Evolutionary conservation across 192 early-diverging fungal species (phyloP), one percentile per base, ranked within the genome.

Genomic region (Entophlyctis luteolus): DNA sequence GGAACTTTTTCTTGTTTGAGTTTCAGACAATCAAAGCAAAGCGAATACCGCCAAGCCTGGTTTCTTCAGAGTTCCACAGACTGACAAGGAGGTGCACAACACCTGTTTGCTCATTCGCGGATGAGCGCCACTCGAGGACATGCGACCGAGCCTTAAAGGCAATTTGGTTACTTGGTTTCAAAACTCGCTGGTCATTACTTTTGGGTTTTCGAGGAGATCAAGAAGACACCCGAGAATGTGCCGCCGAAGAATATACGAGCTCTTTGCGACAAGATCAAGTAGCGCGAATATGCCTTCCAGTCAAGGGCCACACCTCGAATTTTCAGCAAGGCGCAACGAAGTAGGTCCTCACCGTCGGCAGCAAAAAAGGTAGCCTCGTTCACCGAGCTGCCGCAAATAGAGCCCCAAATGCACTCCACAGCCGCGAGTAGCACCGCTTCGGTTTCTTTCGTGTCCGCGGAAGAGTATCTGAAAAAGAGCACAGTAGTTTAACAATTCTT

Each of bases 201-300:
- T 77, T 46, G 78, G 78, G 36, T 77, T 79, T 50, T 79, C 78
- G n/a, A 75, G 45, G 18, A 79, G 53, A 45, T 79, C 78, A 4
- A 79, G 49, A 5, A 79, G 10, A 36, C 75, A 77, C 2, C 78
- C 75, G 12, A 79, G 38, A 20, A 67, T 62, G 58, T 79, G 78
- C 53, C 68, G 60, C 36, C 75, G 68, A 2, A 56, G 46, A 3
- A 59, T 23, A 34, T 59, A 37, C 4, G 68, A 59, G 16, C 45
- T 28, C 23, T 38, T 54, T 49, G 72, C 55, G 22, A 79, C 33
- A 14, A 79, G 49, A 48, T 79, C 75, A 23, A 79, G 59, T 48
- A 79, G 22, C 4, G 67, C 36, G 66, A 77, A 79, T n/a, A 79
- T 70, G 6, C 78, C 76, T 73, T 1, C 16, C n/a, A 20, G 71